phyloP scores from a whole-genome alignment of 768 basidiomycete species.

The Panaeolus cyanescens region DNA sequence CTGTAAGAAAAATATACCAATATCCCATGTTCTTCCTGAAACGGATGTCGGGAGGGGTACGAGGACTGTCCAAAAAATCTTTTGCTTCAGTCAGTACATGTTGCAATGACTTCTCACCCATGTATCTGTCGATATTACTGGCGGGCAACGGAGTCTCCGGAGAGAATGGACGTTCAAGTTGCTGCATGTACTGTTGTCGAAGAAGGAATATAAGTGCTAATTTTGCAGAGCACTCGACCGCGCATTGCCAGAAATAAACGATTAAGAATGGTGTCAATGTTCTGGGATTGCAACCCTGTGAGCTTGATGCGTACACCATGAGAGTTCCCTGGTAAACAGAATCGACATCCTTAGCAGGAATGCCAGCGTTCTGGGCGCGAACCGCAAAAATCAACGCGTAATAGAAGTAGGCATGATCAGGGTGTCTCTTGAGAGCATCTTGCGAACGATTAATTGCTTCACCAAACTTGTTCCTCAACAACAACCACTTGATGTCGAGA shows the following conservation, averaged over 20 bases:
- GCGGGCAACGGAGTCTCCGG: too few relatives aligned
- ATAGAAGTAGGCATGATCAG: constrained; percentile 63
- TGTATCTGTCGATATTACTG: too few relatives aligned
- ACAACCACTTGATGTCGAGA: constrained; percentile 59
- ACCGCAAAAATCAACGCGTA: constrained; percentile 57
- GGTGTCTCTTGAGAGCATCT: constrained; percentile 52
- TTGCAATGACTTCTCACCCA: constrained; percentile 52
- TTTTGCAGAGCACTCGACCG: constrained; percentile 62
- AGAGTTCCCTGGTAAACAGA: too few relatives aligned
- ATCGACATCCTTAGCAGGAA: constrained; percentile 68
- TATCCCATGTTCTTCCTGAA: constrained; percentile 60
- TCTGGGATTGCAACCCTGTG: constrained; percentile 60
- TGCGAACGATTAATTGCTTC: constrained; percentile 51
- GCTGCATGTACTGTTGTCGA: too few relatives aligned
- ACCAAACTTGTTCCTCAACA: constrained; percentile 49
- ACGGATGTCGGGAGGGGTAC: constrained; percentile 64
- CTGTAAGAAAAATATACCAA: constrained; percentile 58
- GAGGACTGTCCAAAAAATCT: constrained; percentile 58
- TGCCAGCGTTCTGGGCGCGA: constrained; percentile 50
- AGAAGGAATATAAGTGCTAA: too few relatives aligned
- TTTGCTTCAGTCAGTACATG: constrained; percentile 39
- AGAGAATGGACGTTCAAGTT: too few relatives aligned
- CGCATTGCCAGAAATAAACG: constrained; percentile 57
- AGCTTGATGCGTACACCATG: too few relatives aligned
- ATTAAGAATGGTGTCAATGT: constrained; percentile 55